Evolutionary conservation across 83 land plant genomes (phyloP), one percentile per base, ranked within the genome.

Genomic region (Picea mariana): DNA sequence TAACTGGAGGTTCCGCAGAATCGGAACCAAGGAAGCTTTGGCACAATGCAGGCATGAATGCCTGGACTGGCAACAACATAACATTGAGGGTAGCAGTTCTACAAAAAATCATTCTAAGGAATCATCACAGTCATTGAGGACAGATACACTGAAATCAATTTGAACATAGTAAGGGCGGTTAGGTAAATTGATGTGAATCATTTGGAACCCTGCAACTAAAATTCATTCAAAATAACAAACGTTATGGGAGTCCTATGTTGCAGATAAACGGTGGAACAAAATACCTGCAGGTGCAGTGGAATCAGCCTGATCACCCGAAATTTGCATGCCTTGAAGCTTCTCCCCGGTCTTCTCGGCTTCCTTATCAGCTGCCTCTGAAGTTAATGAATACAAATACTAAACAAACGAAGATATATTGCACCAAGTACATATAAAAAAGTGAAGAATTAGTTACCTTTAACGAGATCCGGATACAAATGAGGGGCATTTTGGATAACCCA

Each of bases 401-500:
- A 77, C 12, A 67, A 61, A 79, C 40, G 47, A 18, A 67, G 75
- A 49, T 16, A 63, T 62, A 16, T 55, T 55, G 13, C 59, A 55
- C 15, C 3, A 55, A 55, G 59, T 55, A 47, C 79, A 80, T 67
- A 75, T 27, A 66, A 8, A 26, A 20, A 24, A 81, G 21, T 6
- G 24, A 71, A 21, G 67, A 59, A 47, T 23, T 6, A 21, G 58
- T 34, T 59, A 93, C 99, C 99, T 88, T 88, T 88, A 55, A 91
- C 62, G 62, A 97, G 92, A 83, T 94, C 93, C 9, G 98, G 99
- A 66, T 94, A 97, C 81, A 94, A 85, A 66, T 90, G 88, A 24
- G 97, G 95, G 2, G 95, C 99, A 86, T 95, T 90, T 76, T 89
- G 85, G 79, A 93, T 87, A 62, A 97, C 84, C 99, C 99, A 95